Percentiles rank a stretch among this genome's conserved stretches.
These are phyloP conservation scores for Crucibulum cyathiforme DNA, from an alignment of 1,284 basidiomycete species.

Conservation along the genomic window DNA sequence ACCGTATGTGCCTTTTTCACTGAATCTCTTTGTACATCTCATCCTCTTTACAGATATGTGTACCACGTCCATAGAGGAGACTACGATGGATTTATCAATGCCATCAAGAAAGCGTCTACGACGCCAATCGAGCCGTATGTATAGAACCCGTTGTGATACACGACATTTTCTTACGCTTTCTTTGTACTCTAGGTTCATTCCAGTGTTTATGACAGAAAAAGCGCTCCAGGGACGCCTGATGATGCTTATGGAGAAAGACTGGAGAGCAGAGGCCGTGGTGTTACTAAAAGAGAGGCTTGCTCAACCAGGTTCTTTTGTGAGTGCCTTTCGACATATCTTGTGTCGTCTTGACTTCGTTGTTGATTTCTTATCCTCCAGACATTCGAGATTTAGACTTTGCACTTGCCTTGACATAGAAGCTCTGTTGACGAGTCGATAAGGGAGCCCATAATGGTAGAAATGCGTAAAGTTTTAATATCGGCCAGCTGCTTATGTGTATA, in stretches of 20 bases:
- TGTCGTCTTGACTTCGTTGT: no score
- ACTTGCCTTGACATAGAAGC: no score
- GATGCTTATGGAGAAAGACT: conserved; percentile 28
- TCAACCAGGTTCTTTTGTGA: neutral
- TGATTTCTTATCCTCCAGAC: no score
- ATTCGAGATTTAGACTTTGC: no score
- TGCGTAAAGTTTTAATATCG: no score
- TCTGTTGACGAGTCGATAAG: no score
- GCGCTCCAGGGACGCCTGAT: conserved; percentile 18
- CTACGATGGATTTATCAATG: conserved; percentile 23
- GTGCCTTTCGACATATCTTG: neutral
- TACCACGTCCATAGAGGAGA: conserved; percentile 28
- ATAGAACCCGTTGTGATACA: neutral
- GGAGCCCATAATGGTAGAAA: no score
- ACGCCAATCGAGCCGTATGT: conserved; percentile 23
- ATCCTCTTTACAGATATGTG: conserved; percentile 15
- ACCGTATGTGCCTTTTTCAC: conserved; percentile 17
- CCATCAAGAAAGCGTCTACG: conserved; percentile 17
- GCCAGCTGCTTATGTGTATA: no score
- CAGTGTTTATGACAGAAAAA: conserved; percentile 23
- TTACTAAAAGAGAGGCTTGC: conserved; percentile 11
- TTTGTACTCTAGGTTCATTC: conserved; percentile 19
- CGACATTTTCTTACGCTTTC: neutral
- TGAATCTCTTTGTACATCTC: neutral
- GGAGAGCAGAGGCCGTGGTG: conserved; percentile 16